Evolutionary conservation across 257 asterid genomes (phyloP).

Genomic region (Solanum sitiens): DNA sequence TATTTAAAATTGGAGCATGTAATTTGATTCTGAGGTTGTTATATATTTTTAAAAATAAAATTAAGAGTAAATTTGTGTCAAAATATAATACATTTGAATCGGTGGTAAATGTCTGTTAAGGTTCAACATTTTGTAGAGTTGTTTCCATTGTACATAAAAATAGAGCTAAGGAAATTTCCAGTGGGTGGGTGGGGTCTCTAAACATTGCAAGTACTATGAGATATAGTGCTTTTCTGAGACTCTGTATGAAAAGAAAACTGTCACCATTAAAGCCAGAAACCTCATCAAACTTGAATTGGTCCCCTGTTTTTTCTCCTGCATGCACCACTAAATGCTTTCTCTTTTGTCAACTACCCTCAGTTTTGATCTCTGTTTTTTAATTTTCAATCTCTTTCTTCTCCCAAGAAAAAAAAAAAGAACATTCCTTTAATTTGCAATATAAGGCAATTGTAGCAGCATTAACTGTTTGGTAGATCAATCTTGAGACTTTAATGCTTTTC

Average conservation of each 20-base stretch:
- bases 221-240: background rate
- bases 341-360: conserved; percentile 7
- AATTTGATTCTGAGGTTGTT: background rate
- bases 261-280: background rate
- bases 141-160: background rate
- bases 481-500: background rate
- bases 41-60: background rate
- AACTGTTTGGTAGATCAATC: background rate
- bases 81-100: background rate
- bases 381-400: background rate
- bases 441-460: background rate
- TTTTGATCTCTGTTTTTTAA: background rate
- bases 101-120: background rate
- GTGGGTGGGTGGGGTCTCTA: background rate
- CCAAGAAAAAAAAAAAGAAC: background rate
- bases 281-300: background rate
- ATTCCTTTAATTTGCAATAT: background rate
- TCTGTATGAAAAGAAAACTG: background rate
- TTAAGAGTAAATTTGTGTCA: background rate
- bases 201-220: background rate
- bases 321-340: conserved; percentile 11
- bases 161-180: background rate
- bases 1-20: background rate
- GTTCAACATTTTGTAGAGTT: background rate
- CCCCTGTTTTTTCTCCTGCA: conserved; percentile 7